A percentile compares a stretch with the other conserved stretches of the same genome.
phyloP scores from a whole-genome alignment of 1,284 basidiomycete species.

The Sporisorium graminicola region DNA sequence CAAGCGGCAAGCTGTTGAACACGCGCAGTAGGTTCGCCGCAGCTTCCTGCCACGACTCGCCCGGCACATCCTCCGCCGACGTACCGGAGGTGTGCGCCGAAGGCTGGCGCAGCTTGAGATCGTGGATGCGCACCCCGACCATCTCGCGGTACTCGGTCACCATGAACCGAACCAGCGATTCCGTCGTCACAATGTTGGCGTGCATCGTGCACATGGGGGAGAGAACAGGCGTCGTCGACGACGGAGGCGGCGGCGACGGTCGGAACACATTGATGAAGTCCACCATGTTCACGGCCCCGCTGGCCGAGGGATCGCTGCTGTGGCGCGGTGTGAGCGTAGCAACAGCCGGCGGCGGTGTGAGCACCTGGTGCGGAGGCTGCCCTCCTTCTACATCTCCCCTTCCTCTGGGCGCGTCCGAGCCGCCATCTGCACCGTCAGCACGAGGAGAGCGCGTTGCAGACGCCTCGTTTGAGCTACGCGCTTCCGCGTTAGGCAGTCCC shows the following conservation, averaged over 20 bases:
- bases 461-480: constrained; percentile 27
- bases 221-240: constrained; percentile 25
- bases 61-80: constrained; percentile 6
- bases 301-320: neutral
- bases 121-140: constrained; percentile 21
- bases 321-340: no score
- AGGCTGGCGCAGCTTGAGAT: constrained; percentile 23
- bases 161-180: constrained; percentile 53
- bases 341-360: no score
- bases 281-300: constrained; percentile 16
- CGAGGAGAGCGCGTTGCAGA: constrained; percentile 25
- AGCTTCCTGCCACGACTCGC: constrained; percentile 43
- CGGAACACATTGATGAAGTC: constrained; percentile 51
- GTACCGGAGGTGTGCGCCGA: neutral
- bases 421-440: neutral
- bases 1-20: constrained; percentile 48
- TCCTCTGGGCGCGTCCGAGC: neutral
- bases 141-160: constrained; percentile 52
- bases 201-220: constrained; percentile 58
- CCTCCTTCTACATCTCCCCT: constrained; percentile 1
- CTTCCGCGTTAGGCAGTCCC: constrained; percentile 35
- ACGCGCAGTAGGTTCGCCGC: constrained; percentile 40
- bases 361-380: constrained; percentile 19
- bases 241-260: constrained; percentile 35
- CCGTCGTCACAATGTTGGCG: constrained; percentile 58